Conservation (phyloP, 2,329 filamentous ascomycete genomes). For the Fusarium sp. region DNA sequence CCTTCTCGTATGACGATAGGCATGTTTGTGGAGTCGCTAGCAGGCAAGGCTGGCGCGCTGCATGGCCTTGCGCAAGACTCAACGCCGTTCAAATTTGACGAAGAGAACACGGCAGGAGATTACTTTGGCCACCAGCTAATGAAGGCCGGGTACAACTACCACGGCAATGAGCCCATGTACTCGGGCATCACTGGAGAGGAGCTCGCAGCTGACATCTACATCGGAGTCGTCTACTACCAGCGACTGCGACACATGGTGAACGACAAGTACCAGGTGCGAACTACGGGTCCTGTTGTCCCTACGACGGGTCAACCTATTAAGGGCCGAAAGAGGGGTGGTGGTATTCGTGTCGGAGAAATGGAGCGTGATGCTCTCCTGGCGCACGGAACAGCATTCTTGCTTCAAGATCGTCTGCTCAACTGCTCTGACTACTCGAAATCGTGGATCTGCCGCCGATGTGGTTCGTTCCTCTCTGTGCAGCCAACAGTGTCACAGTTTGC, state of each 20-base stretch:
- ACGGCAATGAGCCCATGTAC: slow-evolving; percentile 99
- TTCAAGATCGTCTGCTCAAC: slow-evolving; percentile 96
- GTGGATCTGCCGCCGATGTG: slow-evolving; percentile 90
- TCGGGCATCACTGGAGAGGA: slow-evolving; percentile 96
- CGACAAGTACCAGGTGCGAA: slow-evolving; percentile 98
- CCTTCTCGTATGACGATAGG: slow-evolving; percentile 99
- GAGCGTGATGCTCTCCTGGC: slow-evolving; percentile 95
- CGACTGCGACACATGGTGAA: slow-evolving; percentile 99
- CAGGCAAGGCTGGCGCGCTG: slow-evolving; percentile 92
- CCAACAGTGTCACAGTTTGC: slow-evolving; percentile 76
- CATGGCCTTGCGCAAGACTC: slow-evolving; percentile 97
- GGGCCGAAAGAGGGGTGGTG: slow-evolving; percentile 93
- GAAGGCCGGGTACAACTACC: slow-evolving; percentile 97
- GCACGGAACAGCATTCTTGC: slow-evolving; percentile 92
- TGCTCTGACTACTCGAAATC: slow-evolving; percentile 93
- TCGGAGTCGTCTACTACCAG: slow-evolving; percentile 98
- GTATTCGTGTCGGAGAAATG: slow-evolving; percentile 99
- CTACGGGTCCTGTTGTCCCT: slow-evolving; percentile 90
- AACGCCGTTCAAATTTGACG: slow-evolving; percentile 94
- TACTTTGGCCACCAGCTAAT: slow-evolving; percentile 96
- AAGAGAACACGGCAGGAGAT: slow-evolving; percentile 90
- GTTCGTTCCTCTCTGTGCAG: slow-evolving; percentile 90
- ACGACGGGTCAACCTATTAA: slow-evolving; percentile 97
- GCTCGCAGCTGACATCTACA: slow-evolving; percentile 93
- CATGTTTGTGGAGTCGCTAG: slow-evolving; percentile 98